Conservation (phyloP, 2,329 filamentous ascomycete species). For the Colletotrichum echinochloae region DNA sequence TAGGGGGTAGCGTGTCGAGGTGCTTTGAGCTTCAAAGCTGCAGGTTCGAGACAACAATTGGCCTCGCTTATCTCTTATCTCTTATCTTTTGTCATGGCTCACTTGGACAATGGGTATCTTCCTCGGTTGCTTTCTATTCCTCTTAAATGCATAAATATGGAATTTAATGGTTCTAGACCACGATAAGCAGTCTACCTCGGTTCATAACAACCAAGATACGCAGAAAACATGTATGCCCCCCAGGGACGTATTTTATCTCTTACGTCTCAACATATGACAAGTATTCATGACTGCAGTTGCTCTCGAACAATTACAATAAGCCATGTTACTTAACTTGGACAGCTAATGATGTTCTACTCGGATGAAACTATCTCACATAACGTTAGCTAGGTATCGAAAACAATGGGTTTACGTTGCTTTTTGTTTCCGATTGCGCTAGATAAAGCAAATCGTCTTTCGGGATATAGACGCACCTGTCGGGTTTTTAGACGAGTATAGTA, state of each 20-base stretch:
- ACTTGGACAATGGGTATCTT: no score
- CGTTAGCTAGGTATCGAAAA: no score
- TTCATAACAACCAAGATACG: no score
- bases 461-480: neutral
- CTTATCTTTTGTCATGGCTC: no score
- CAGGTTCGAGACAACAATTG: slow-evolving; percentile 5
- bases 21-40: slow-evolving; percentile 23
- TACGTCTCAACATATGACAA: neutral
- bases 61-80: slow-evolving; percentile 11
- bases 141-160: neutral
- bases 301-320: neutral
- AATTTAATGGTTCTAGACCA: no score
- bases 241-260: neutral
- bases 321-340: neutral
- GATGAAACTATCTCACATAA: no score
- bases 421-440: no score
- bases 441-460: no score
- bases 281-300: neutral
- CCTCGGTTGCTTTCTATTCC: neutral
- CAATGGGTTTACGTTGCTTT: no score
- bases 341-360: neutral
- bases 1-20: slow-evolving; percentile 13
- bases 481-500: neutral
- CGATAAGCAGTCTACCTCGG: no score
- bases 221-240: no score